These are phyloP conservation scores for Schizochytrium sp. DNA, from an alignment of 108 stramenopile species.

Conservation along the genomic window DNA sequence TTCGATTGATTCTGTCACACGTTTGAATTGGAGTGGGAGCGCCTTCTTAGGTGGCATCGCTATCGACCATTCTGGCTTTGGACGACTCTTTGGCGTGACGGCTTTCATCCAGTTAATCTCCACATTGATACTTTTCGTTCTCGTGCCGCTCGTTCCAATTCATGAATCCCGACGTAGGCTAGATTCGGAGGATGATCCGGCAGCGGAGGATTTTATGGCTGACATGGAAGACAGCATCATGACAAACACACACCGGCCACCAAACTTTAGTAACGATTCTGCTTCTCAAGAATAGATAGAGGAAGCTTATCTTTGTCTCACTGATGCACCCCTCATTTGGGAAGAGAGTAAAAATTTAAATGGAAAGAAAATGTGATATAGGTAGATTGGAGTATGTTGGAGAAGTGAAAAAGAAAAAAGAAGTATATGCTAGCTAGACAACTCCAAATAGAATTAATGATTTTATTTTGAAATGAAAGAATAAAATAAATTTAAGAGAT, in stretches of 20 bases:
- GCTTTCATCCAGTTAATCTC: slow-evolving; percentile 77
- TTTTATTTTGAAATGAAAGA: too few species aligned
- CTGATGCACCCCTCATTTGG: too few species aligned
- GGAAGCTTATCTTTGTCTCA: too few species aligned
- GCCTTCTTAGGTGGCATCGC: slow-evolving; percentile 81
- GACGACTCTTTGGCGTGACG: slow-evolving; percentile 79
- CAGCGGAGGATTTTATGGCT: slow-evolving; percentile 13
- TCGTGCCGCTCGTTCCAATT: slow-evolving; percentile 75
- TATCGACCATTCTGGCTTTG: slow-evolving; percentile 78
- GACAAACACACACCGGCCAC: not conserved
- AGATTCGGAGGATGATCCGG: not conserved
- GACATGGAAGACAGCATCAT: slow-evolving; percentile 37
- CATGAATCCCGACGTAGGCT: slow-evolving; percentile 7
- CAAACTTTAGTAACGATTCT: not conserved
- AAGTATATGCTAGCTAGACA: too few species aligned
- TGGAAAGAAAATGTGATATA: too few species aligned
- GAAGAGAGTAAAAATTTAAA: too few species aligned
- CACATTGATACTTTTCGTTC: slow-evolving; percentile 51
- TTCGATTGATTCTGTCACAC: slow-evolving; percentile 68
- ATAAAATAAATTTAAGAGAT: too few species aligned
- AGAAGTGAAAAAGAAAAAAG: too few species aligned
- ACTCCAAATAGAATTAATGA: too few species aligned
- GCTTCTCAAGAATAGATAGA: not conserved
- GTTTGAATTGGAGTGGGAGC: slow-evolving; percentile 84
- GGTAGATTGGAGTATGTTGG: too few species aligned